These are phyloP conservation scores for Cryphonectria radicalis DNA, from an alignment of 2,329 filamentous ascomycete genomes.

Conservation along the genomic window DNA sequence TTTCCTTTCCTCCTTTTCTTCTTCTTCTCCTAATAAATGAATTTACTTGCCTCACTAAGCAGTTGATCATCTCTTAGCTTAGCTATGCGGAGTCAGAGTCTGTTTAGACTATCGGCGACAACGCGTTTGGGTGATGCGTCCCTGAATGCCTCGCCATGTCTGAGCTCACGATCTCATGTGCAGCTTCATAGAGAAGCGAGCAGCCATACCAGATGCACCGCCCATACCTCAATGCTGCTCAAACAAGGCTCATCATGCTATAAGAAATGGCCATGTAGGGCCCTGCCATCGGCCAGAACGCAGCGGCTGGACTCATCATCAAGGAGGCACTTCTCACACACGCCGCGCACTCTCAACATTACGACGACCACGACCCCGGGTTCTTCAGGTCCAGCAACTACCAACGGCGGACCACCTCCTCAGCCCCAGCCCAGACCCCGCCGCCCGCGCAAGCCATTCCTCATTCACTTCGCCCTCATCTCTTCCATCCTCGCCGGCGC, in stretches of 20 bases:
- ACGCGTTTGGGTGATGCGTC: background rate
- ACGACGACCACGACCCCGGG: background rate
- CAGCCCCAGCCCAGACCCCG: background rate
- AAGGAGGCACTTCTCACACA: conserved; percentile 2
- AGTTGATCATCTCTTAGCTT: background rate
- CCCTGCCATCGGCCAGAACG: background rate
- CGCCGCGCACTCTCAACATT: background rate
- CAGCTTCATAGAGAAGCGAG: background rate
- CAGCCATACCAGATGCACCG: too few relatives aligned
- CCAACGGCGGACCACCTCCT: background rate
- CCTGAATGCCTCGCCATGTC: background rate
- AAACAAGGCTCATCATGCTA: background rate
- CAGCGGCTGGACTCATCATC: background rate
- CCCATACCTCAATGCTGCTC: background rate
- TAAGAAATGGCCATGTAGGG: background rate
- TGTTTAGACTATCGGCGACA: conserved; percentile 3
- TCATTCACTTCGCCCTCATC: conserved; percentile 11
- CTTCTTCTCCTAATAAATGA: background rate
- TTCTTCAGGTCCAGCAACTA: background rate
- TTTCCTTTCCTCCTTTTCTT: background rate
- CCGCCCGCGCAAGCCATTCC: background rate
- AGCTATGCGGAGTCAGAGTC: background rate
- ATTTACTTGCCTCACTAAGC: background rate
- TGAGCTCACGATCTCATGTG: background rate
- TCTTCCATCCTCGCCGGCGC: background rate